Conservation (phyloP, 73 alveolate species). For the Vitrella brassicaformis region DNA sequence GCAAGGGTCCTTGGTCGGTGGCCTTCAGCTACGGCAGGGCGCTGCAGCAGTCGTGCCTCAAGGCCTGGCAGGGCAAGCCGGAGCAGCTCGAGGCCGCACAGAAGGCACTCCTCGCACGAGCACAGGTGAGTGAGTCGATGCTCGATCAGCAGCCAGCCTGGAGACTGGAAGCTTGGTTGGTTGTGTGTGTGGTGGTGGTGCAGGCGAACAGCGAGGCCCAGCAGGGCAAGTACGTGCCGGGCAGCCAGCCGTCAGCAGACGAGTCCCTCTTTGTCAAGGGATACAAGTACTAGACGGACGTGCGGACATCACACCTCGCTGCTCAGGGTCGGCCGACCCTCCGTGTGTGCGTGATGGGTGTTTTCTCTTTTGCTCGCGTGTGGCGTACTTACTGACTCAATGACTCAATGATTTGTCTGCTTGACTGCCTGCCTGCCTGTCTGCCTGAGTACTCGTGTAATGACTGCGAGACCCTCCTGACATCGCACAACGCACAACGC, state of each 20-base stretch:
- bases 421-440: no score
- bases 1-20: slow-evolving; percentile 77
- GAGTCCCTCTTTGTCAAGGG: neutral
- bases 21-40: slow-evolving; percentile 95
- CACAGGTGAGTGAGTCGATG: slow-evolving; percentile 26
- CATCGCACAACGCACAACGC: no score
- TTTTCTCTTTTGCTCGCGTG: no score
- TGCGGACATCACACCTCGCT: no score
- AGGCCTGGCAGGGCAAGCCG: slow-evolving; percentile 89
- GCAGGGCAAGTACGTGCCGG: slow-evolving; percentile 49
- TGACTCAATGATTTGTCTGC: no score
- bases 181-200: slow-evolving; percentile 1
- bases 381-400: no score
- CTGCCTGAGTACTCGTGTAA: no score
- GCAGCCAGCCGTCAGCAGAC: slow-evolving; percentile 6
- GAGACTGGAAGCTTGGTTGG: slow-evolving; percentile 7
- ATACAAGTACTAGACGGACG: neutral
- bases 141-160: no score
- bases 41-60: slow-evolving; percentile 72
- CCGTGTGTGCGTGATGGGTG: no score
- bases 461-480: no score
- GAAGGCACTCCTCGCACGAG: slow-evolving; percentile 71
- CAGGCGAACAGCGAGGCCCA: slow-evolving; percentile 72
- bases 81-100: slow-evolving; percentile 85
- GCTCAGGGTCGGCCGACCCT: no score